phyloP scores from a whole-genome alignment of 2,329 filamentous ascomycete genomes.

The Pseudogymnoascus sp. region DNA sequence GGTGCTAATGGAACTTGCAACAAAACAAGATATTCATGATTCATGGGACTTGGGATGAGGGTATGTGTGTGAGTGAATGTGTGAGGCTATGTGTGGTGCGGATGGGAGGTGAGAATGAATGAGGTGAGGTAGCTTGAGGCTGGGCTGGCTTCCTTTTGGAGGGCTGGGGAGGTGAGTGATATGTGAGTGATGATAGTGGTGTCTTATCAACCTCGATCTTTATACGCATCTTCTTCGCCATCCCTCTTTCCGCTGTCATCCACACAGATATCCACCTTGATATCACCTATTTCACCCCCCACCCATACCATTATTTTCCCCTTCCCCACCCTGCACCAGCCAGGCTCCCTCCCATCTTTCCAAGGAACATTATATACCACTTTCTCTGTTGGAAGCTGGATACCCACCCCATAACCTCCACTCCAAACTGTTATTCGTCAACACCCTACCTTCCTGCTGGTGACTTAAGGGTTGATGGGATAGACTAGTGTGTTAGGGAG shows the following conservation, averaged over 20 bases:
- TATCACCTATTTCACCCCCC: not conserved
- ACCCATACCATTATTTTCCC: not conserved
- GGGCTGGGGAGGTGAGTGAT: not conserved
- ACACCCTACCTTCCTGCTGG: no score
- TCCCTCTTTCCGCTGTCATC: no score
- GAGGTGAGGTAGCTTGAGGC: not conserved
- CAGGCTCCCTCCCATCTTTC: no score
- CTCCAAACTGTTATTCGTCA: no score
- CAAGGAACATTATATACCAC: no score
- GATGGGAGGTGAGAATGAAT: not conserved
- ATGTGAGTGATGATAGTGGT: not conserved
- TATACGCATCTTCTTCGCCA: not conserved
- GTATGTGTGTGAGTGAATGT: not conserved
- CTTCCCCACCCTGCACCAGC: not conserved
- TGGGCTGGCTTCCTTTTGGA: not conserved
- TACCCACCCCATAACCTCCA: no score
- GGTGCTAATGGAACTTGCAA: slow-evolving; percentile 3
- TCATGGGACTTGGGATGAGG: not conserved
- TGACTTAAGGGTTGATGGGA: no score
- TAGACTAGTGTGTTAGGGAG: no score
- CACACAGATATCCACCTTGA: not conserved
- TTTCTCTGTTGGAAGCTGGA: no score
- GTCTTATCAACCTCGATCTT: not conserved
- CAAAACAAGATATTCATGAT: not conserved
- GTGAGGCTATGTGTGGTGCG: not conserved